Evolutionary conservation across 2,329 filamentous ascomycete genomes (phyloP).

Genomic region (Phoma sp.): DNA sequence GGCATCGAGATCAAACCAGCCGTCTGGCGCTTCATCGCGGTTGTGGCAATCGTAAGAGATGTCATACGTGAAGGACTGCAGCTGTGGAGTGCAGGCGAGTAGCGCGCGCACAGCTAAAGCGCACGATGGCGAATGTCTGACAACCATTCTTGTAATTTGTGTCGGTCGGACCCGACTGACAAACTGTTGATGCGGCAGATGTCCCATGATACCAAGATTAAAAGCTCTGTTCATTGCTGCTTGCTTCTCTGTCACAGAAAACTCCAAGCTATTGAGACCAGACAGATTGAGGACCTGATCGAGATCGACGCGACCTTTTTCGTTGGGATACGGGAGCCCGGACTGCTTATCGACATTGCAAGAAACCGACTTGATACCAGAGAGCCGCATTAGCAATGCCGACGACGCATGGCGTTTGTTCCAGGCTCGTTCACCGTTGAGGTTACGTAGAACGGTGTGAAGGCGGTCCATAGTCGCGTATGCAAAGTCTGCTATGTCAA

Average conservation of each 20-base stretch:
- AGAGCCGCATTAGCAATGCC: constrained; percentile 20
- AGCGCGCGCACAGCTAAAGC: constrained; percentile 10
- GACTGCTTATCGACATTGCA: constrained; percentile 28
- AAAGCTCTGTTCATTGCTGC: neutral
- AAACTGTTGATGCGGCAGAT: constrained; percentile 1
- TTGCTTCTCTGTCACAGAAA: constrained; percentile 17
- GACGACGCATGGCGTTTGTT: constrained; percentile 17
- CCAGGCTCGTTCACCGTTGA: constrained; percentile 12
- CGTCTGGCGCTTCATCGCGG: neutral
- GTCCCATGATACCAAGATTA: neutral
- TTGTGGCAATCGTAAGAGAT: constrained; percentile 26
- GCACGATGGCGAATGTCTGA: constrained; percentile 25
- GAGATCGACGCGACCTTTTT: constrained; percentile 7
- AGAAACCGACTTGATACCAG: constrained; percentile 24
- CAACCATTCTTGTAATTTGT: constrained; percentile 28
- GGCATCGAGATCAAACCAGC: constrained; percentile 22
- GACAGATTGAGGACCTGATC: constrained; percentile 26
- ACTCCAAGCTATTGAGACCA: constrained; percentile 22
- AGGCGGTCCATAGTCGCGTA: constrained; percentile 29
- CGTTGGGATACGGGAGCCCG: constrained; percentile 18
- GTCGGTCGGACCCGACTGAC: constrained; percentile 8
- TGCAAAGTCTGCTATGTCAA: constrained; percentile 28
- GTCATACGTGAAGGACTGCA: constrained; percentile 34
- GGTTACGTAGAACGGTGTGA: constrained; percentile 22
- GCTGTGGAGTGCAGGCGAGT: constrained; percentile 24